Evolutionary conservation across 2,329 filamentous ascomycete species (phyloP), one percentile per base, ranked within the genome.

Genomic region (Clonostachys byssicola): DNA sequence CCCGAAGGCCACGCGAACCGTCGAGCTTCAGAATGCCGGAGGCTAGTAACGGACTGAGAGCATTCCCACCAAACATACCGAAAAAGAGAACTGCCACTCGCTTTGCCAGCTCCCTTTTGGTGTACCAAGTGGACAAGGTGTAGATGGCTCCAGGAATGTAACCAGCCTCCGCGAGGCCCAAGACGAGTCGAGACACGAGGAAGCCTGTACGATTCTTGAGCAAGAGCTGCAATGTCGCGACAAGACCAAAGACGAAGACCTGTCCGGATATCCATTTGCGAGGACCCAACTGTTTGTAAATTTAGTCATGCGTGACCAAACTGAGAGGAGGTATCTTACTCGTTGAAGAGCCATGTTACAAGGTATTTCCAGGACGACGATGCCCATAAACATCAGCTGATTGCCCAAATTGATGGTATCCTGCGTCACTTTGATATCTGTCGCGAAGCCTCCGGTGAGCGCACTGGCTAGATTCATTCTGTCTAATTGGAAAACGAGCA

Each of bases 41-140:
- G 1, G 77, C 73, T 17, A 82, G 75, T 4, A 81, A 59, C 1
- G 81, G 83, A 1, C 81, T 83, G 56, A 88, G 87, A 2, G 84
- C 83, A 3, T 83, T 82, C 1, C 80, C 82, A 4, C 88, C 73
- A 12, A 87, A 67, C 1, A 80, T 78, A 0, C 82, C 85, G 0
- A 80, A 80, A 46, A 74, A 66, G 8, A 66, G 70, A 3, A 83
- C 67, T 5, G 80, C 78, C 33, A 80, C 83, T 12, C 81, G 70
- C 18, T 83, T 68, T 3, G 75, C 80, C 1, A 85, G 66, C 55
- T 85, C 85, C 52, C 78, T 78, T 23, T 82, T 72, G 1, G 82
- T 87, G 53, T 88, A 88, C 80, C 83, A 86, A 44, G 65, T 67
- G 6, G 64, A 68, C 8, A 85, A 67, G 48, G 78, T 81, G 63